Conservation (phyloP, 106 monocot genomes). For the Acorus gramineus region DNA sequence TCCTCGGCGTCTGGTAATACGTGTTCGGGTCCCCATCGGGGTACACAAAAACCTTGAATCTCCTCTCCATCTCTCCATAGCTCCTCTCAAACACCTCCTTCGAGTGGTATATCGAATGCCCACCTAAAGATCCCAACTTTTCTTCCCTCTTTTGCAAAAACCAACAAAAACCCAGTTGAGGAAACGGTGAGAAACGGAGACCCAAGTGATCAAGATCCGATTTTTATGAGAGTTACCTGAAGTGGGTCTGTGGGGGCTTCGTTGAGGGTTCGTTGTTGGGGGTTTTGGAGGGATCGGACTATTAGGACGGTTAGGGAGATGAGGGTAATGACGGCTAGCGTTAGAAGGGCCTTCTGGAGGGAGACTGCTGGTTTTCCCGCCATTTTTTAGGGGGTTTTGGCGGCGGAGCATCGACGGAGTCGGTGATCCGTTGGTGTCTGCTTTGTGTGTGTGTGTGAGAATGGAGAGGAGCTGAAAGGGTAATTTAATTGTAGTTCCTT, state of each 20-base stretch:
- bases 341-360: conserved; percentile 32
- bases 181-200: neutral
- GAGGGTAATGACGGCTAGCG: conserved; percentile 33
- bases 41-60: conserved; percentile 83
- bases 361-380: conserved; percentile 28
- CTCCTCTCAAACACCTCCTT: conserved; percentile 41
- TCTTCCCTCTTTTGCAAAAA: neutral
- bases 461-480: no score
- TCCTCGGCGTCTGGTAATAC: conserved; percentile 86
- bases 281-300: conserved; percentile 41
- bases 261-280: conserved; percentile 17
- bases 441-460: no score
- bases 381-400: conserved; percentile 5
- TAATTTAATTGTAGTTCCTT: no score
- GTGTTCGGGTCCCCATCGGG: conserved; percentile 88
- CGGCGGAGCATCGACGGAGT: no score
- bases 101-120: conserved; percentile 51
- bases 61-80: conserved; percentile 69
- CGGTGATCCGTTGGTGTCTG: no score
- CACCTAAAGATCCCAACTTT: neutral
- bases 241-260: conserved; percentile 1
- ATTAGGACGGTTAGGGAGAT: conserved; percentile 56
- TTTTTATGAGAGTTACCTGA: neutral
- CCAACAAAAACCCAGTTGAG: neutral
- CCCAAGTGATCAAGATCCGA: neutral